Conservation (phyloP, 306 rosid species). For the Quercus rubra region DNA sequence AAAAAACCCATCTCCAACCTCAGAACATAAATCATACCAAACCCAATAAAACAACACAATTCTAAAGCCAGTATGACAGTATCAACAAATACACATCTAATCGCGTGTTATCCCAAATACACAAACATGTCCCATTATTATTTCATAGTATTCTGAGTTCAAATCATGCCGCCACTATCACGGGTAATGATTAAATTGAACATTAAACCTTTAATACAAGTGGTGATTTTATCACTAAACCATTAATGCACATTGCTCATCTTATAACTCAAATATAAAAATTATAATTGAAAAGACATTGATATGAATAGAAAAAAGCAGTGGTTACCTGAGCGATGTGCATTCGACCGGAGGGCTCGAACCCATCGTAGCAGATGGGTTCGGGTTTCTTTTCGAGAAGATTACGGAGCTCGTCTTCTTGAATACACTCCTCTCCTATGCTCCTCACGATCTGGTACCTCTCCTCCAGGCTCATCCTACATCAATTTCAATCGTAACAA, state of each 20-base stretch:
- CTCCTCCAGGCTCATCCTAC: constrained; percentile 51
- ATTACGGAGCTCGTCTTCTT: constrained; percentile 72
- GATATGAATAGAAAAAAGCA: not conserved
- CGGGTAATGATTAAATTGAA: too few relatives aligned
- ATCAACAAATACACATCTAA: too few relatives aligned
- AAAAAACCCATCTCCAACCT: not conserved
- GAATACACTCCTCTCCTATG: constrained; percentile 89
- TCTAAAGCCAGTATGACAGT: too few relatives aligned
- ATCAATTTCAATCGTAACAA: not conserved
- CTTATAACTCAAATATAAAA: too few relatives aligned
- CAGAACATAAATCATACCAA: not conserved
- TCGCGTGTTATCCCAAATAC: too few relatives aligned
- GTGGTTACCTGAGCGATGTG: constrained; percentile 83
- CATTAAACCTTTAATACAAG: too few relatives aligned
- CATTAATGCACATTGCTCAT: too few relatives aligned
- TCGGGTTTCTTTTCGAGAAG: constrained; percentile 64
- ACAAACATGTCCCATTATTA: not conserved
- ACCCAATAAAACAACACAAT: not conserved
- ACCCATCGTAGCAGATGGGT: constrained; percentile 83
- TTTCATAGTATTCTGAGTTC: too few relatives aligned
- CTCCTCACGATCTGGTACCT: constrained; percentile 56
- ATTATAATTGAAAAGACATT: too few relatives aligned
- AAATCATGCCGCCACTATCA: too few relatives aligned
- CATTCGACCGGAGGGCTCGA: constrained; percentile 93
- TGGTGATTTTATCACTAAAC: too few relatives aligned